Evolutionary conservation across 169 alveolate species (phyloP).

Genomic region (Eimeria acervulina): DNA sequence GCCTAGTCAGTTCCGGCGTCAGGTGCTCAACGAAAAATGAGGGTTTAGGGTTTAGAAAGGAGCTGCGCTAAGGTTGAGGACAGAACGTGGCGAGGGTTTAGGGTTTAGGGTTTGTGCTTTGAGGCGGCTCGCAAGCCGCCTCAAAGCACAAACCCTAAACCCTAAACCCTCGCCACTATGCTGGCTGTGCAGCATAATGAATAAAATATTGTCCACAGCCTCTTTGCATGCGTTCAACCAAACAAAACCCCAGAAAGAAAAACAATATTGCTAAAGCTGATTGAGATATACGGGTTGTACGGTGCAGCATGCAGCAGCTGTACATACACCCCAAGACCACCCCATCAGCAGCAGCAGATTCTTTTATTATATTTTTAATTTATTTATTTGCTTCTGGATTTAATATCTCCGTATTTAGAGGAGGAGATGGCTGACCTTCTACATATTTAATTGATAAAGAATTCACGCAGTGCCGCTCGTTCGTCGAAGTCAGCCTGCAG

Average conservation of each 20-base stretch:
- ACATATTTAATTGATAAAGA: constrained; percentile 85
- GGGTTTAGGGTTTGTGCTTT: background rate
- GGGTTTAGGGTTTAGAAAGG: background rate
- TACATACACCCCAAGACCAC: background rate
- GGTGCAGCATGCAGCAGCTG: background rate
- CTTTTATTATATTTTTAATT: too few relatives aligned
- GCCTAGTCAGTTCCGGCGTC: too few relatives aligned
- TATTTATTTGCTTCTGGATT: background rate
- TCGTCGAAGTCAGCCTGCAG: constrained; percentile 83
- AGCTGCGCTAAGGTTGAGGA: too few relatives aligned
- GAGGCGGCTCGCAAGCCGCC: background rate
- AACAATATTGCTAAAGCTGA: too few relatives aligned
- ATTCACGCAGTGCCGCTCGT: constrained; percentile 89
- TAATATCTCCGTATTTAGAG: constrained; percentile 23
- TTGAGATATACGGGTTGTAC: background rate
- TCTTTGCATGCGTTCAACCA: too few relatives aligned
- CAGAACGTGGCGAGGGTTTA: background rate
- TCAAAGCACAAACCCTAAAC: constrained; percentile 8
- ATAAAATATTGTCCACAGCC: too few relatives aligned
- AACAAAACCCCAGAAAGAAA: too few relatives aligned
- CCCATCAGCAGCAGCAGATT: background rate
- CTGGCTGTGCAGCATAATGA: too few relatives aligned
- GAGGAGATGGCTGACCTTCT: constrained; percentile 12
- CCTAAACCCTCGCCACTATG: constrained; percentile 26
- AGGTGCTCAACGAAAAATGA: background rate